Base-by-base conservation (phyloP, 2,329 filamentous ascomycete species). In the Chaetomium sp. region DNA sequence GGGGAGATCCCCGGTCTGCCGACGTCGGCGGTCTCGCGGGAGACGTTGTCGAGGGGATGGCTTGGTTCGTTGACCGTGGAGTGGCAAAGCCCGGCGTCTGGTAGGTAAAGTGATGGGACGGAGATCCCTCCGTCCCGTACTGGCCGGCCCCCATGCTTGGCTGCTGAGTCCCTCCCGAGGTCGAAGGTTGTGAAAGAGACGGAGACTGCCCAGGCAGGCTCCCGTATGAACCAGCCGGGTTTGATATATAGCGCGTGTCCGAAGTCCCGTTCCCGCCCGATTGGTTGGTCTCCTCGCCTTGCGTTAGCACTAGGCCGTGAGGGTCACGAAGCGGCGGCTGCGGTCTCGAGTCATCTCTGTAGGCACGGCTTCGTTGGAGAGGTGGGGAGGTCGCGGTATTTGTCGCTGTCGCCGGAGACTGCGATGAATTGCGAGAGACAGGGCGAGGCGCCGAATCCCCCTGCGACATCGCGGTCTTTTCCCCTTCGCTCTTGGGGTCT, bases 401-500 rank as follows among this genome's bases (percentile, higher is more conserved):
- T 73, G 74, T 73, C 66, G 77, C 71, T 68, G 81, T 74, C 67
- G 76, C 71, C 67, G 81, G 78, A 62, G 81, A 82, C 71, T 75
- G 78, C 69, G 80, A 79, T 69, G 78, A 69, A 71, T 77, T 80
- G 74, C 79, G 82, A 78, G 83, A 83, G 75, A 79, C 77, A 81
- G 84, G 81, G 75, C 78, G 81, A 83, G 83, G 79, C 77, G 79
- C 80, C 81, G 81, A 77, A 73, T 80, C 82, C 79, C 81, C 83
- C 81, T 86, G 84, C 80, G 85, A 87, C 86, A 88, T 88, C 80
- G 84, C 83, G 80, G 79, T 79, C 82, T 81, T 81, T 78, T 85
- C 83, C 81, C 84, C 83, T 81, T 77, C 79, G 76, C 78, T 76
- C 77, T 77, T 78, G 75, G 78, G 77, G 78, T 78, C 80, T 76